Conservation (phyloP, 202 grass and related monocot genomes). For the Bolboschoenoplectus hybrid region DNA sequence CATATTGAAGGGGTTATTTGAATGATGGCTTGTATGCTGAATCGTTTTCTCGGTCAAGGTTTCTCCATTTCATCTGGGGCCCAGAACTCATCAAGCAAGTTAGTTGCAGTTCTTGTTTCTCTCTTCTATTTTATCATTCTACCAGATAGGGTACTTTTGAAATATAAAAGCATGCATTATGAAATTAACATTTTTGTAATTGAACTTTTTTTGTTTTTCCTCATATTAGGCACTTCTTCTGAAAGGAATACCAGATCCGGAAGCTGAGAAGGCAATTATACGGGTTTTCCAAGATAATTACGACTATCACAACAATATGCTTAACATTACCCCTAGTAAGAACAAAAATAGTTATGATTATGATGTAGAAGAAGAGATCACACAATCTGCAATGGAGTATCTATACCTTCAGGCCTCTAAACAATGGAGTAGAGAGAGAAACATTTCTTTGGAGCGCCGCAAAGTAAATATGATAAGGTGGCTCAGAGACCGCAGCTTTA, state of each 20-base stretch:
- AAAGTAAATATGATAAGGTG: conserved; percentile 2
- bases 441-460: background rate
- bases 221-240: conserved; percentile 26
- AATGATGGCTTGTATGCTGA: conserved; percentile 21
- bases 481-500: conserved; percentile 1
- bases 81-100: conserved; percentile 27
- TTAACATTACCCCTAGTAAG: background rate
- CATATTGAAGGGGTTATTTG: conserved; percentile 20
- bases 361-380: conserved; percentile 31
- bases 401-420: conserved; percentile 18
- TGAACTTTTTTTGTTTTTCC: background rate
- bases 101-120: background rate
- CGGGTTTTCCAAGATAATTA: conserved; percentile 17
- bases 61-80: conserved; percentile 21
- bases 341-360: conserved; percentile 14
- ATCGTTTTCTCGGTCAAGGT: conserved; percentile 21
- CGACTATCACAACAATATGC: conserved; percentile 27
- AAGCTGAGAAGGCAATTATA: background rate
- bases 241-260: background rate
- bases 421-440: conserved; percentile 18
- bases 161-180: background rate
- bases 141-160: background rate
- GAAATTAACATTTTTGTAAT: background rate
- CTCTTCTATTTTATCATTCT: too few relatives aligned
- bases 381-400: conserved; percentile 24